Percentiles rank a stretch among this genome's conserved stretches.
phyloP scores from a whole-genome alignment of 2,329 filamentous ascomycete species.

The Paecilomyces sp. region DNA sequence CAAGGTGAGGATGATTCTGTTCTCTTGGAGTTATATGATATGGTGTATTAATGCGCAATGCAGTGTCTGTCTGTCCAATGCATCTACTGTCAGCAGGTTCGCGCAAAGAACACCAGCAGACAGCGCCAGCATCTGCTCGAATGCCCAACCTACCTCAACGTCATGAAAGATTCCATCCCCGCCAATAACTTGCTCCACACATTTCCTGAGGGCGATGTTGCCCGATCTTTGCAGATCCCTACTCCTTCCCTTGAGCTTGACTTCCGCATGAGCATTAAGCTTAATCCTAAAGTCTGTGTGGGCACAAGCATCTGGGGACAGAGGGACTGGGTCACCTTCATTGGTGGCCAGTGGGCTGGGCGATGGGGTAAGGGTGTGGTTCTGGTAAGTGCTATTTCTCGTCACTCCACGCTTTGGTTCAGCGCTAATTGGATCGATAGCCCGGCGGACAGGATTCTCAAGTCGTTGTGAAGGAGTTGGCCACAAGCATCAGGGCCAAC shows the following conservation, averaged over 20 bases:
- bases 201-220: slow-evolving; percentile 43
- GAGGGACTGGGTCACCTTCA: slow-evolving; percentile 45
- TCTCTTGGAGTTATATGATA: not conserved
- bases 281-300: slow-evolving; percentile 44
- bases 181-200: slow-evolving; percentile 45
- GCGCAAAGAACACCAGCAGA: slow-evolving; percentile 44
- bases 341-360: slow-evolving; percentile 46
- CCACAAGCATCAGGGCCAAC: slow-evolving; percentile 37
- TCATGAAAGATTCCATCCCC: slow-evolving; percentile 47
- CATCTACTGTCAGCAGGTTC: slow-evolving; percentile 44
- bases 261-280: slow-evolving; percentile 47
- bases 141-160: slow-evolving; percentile 43
- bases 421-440: slow-evolving; percentile 16
- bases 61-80: slow-evolving; percentile 44
- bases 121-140: slow-evolving; percentile 44
- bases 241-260: slow-evolving; percentile 43
- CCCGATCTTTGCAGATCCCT: slow-evolving; percentile 41
- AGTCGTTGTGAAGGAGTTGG: slow-evolving; percentile 40
- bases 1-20: slow-evolving; percentile 25
- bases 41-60: slow-evolving; percentile 2
- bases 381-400: slow-evolving; percentile 31
- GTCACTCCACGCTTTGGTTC: not conserved
- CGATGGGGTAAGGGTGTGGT: slow-evolving; percentile 47
- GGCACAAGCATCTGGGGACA: slow-evolving; percentile 43
- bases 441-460: slow-evolving; percentile 46